These are phyloP conservation scores for Eucalyptus polybractea DNA, from an alignment of 345 rosid species.

Conservation along the genomic window DNA sequence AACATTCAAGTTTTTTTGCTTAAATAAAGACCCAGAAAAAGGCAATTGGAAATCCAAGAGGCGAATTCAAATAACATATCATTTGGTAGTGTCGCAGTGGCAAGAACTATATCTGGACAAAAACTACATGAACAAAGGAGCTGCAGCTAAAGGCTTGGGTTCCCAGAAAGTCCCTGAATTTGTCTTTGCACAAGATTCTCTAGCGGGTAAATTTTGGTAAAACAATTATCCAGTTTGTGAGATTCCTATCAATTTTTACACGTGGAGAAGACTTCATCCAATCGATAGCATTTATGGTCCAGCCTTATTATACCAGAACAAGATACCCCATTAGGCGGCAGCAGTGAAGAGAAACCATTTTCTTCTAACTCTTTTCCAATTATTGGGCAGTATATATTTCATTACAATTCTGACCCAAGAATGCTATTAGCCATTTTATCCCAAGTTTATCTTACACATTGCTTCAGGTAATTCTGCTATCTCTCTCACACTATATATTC, in stretches of 20 bases:
- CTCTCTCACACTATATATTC: neutral
- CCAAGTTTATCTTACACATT: neutral
- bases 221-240: neutral
- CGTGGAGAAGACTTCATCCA: neutral
- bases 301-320: neutral
- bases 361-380: neutral
- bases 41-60: neutral
- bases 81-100: neutral
- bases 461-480: neutral
- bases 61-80: neutral
- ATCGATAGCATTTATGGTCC: neutral
- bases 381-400: neutral
- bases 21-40: neutral
- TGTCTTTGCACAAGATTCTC: neutral
- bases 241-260: neutral
- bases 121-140: neutral
- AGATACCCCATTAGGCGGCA: neutral
- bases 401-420: neutral
- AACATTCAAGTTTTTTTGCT: neutral
- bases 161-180: neutral
- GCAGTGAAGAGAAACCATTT: neutral
- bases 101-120: neutral
- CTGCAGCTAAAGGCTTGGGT: neutral
- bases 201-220: neutral
- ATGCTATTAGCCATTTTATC: neutral